phyloP scores from a whole-genome alignment of 2,329 filamentous ascomycete species.

The Calcarisporium arbuscula region DNA sequence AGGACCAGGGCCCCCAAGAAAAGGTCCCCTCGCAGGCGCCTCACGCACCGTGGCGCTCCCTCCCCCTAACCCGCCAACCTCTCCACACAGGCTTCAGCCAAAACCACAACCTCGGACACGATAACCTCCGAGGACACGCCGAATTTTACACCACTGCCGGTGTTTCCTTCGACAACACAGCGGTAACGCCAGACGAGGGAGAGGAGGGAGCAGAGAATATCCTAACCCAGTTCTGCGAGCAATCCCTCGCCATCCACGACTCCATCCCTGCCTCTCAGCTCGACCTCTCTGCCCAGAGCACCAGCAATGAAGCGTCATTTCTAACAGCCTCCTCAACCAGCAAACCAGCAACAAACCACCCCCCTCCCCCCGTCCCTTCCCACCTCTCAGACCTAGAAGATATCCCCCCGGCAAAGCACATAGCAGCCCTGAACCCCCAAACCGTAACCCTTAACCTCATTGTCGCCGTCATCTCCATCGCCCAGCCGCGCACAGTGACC shows the following conservation, averaged over 20 bases:
- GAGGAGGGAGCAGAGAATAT: constrained; percentile 29
- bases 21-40: too few species aligned
- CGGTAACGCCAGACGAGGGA: constrained; percentile 4
- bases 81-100: constrained; percentile 50
- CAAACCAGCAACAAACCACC: neutral
- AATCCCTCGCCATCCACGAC: constrained; percentile 68
- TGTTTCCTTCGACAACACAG: constrained; percentile 23
- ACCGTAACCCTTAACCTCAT: constrained; percentile 78
- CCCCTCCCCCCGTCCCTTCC: constrained; percentile 21
- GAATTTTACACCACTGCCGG: constrained; percentile 44
- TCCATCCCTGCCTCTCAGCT: constrained; percentile 58
- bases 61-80: constrained; percentile 40
- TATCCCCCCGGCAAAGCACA: constrained; percentile 60
- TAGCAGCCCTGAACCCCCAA: constrained; percentile 65
- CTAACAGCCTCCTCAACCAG: constrained; percentile 15
- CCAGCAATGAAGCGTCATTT: constrained; percentile 14
- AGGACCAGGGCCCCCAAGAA: neutral
- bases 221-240: constrained; percentile 65
- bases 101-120: constrained; percentile 28
- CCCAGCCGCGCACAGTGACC: constrained; percentile 59
- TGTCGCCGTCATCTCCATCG: constrained; percentile 69
- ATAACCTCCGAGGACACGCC: constrained; percentile 22
- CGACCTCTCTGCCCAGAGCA: constrained; percentile 10
- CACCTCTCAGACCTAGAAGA: constrained; percentile 53
- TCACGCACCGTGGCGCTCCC: constrained; percentile 46